Evolutionary conservation across 352 stramenopile genomes (phyloP).

Genomic region (Globisporangium lucens): DNA sequence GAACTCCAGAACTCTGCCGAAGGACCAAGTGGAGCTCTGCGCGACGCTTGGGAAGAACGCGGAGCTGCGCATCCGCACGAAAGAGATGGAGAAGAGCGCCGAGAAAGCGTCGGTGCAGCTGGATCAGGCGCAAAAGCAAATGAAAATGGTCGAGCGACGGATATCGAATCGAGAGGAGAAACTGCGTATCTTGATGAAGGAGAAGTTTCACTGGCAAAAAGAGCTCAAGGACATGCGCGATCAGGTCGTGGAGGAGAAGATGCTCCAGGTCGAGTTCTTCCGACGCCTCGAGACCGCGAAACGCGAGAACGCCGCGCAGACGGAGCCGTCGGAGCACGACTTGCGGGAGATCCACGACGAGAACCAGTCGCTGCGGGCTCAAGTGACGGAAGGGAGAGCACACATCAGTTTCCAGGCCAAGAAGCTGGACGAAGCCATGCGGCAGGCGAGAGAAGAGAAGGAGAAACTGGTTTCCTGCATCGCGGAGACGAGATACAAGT

Average conservation of each 20-base stretch:
- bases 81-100: slow-evolving; percentile 45
- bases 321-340: slow-evolving; percentile 34
- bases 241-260: slow-evolving; percentile 69
- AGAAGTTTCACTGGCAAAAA: slow-evolving; percentile 70
- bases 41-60: slow-evolving; percentile 58
- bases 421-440: slow-evolving; percentile 44
- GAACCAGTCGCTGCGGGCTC: slow-evolving; percentile 37
- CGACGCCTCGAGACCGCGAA: slow-evolving; percentile 52
- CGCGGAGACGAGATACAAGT: slow-evolving; percentile 48
- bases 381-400: slow-evolving; percentile 37
- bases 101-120: slow-evolving; percentile 45
- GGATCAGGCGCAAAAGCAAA: slow-evolving; percentile 52
- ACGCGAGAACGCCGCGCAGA: slow-evolving; percentile 32
- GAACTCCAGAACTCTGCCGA: slow-evolving; percentile 20
- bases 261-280: slow-evolving; percentile 64
- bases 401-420: slow-evolving; percentile 42
- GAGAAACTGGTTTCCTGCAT: slow-evolving; percentile 49
- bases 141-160: slow-evolving; percentile 52
- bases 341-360: slow-evolving; percentile 35
- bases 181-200: slow-evolving; percentile 50
- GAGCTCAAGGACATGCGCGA: slow-evolving; percentile 55
- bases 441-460: slow-evolving; percentile 55
- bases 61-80: slow-evolving; percentile 52
- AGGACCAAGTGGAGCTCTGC: slow-evolving; percentile 58
- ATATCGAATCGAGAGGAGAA: slow-evolving; percentile 66